Percentiles rank a stretch among this genome's conserved stretches.
These are phyloP conservation scores for Plasmopara viticola DNA, from an alignment of 352 stramenopile species.

Conservation along the genomic window DNA sequence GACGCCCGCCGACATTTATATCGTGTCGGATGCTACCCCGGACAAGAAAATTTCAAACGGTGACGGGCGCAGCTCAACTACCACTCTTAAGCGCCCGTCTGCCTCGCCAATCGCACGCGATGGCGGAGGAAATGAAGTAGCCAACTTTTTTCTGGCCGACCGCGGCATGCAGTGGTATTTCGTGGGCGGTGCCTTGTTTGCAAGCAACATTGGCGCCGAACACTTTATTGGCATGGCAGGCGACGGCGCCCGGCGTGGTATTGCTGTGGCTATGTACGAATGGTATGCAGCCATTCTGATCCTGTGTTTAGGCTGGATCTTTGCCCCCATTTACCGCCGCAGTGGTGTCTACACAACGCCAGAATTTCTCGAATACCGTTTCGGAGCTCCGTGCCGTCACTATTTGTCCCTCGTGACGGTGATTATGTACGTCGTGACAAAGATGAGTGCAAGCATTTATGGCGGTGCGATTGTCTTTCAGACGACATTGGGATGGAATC, in stretches of 20 bases:
- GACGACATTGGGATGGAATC: slow-evolving; percentile 51
- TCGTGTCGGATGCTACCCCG: slow-evolving; percentile 19
- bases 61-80: slow-evolving; percentile 23
- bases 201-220: slow-evolving; percentile 61
- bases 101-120: slow-evolving; percentile 29
- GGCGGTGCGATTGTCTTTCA: slow-evolving; percentile 57
- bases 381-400: slow-evolving; percentile 40
- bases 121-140: slow-evolving; percentile 26
- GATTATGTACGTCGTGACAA: slow-evolving; percentile 66
- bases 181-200: slow-evolving; percentile 51
- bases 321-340: slow-evolving; percentile 55
- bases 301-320: slow-evolving; percentile 53
- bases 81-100: slow-evolving; percentile 17
- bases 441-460: slow-evolving; percentile 64
- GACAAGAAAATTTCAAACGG: slow-evolving; percentile 23
- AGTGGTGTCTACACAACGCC: slow-evolving; percentile 51
- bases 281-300: slow-evolving; percentile 55
- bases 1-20: slow-evolving; percentile 22
- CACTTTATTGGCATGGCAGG: slow-evolving; percentile 71
- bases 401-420: slow-evolving; percentile 53
- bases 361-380: slow-evolving; percentile 47
- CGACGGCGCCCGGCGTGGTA: slow-evolving; percentile 45
- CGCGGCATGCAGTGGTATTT: slow-evolving; percentile 66
- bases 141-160: slow-evolving; percentile 62
- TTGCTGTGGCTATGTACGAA: slow-evolving; percentile 60